Base-by-base conservation (phyloP, 192 early-diverging fungal species). In the Geranomyces michiganensis region DNA sequence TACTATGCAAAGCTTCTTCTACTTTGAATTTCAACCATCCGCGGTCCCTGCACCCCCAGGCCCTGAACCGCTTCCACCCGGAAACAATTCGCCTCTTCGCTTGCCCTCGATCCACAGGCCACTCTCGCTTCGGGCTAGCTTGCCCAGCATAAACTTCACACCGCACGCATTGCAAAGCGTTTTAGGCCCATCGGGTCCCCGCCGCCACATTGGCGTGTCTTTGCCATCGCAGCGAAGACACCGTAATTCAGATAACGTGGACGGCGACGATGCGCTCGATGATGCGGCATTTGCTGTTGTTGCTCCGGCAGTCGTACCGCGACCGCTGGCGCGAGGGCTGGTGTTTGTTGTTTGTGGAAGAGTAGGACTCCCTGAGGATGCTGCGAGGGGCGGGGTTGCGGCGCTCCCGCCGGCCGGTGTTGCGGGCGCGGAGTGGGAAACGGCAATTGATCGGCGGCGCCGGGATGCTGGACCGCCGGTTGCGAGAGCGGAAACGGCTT, bases 121-220 rank as follows among this genome's bases (percentile, higher is more conserved):
- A 8, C 36, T 44, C 66, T 68, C 51, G 31, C 51, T 68, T 49
- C 47, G 55, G 19, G 46, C 47, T 49, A 68, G 33, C 51, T 68
- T 68, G 21, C 66, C 66, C 47, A 68, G 29, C 66, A 56, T 56
- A 30, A 56, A 79, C 56, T 80, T 78, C 46, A 80, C 78, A 27
- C 78, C 78, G 43, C 78, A 80, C 21, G 70, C 45, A 55, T 80
- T 80, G 55, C 78, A 80, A 10, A 80, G 77, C 36, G 75, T 65
- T 22, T 61, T 36, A 13, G 58, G 75, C 33, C 73, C 77, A 22
- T 51, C 53, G 15, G 78, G 78, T 2, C 78, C 78, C 17, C 72
- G 63, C 29, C 78, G 46, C 78, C 78, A 80, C 71, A 78, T 73
- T 0, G 78, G 76, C 19, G 78, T 74, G 21, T 26, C n/a, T 7